A percentile compares a stretch with the other conserved stretches of the same genome.
phyloP scores from a whole-genome alignment of 2,329 filamentous ascomycete species.

The Ophiostoma fasciatum region DNA sequence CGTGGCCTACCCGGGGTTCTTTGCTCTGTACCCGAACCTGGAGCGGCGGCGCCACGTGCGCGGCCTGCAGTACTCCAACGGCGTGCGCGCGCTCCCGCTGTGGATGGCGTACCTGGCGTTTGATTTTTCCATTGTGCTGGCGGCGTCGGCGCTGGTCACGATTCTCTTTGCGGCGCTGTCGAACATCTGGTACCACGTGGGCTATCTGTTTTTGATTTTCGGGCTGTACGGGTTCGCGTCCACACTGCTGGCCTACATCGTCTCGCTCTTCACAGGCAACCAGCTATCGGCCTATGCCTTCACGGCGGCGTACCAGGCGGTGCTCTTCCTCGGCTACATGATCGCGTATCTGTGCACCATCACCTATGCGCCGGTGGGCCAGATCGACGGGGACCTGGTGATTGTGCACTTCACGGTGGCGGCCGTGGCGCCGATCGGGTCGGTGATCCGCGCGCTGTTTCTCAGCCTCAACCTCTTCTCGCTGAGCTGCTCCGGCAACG shows the following conservation, averaged over 20 bases:
- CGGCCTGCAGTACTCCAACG: slow-evolving; percentile 81
- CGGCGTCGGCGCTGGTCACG: slow-evolving; percentile 49
- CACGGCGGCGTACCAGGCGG: slow-evolving; percentile 59
- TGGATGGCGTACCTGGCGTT: slow-evolving; percentile 76
- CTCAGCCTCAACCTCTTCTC: slow-evolving; percentile 74
- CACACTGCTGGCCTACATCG: slow-evolving; percentile 60
- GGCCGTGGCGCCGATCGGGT: slow-evolving; percentile 61
- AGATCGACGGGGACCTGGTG: slow-evolving; percentile 51
- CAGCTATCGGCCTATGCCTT: slow-evolving; percentile 78
- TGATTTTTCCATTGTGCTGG: slow-evolving; percentile 61
- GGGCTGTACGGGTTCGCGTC: slow-evolving; percentile 69
- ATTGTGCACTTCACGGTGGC: slow-evolving; percentile 64
- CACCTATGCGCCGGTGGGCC: slow-evolving; percentile 56
- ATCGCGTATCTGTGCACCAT: slow-evolving; percentile 57
- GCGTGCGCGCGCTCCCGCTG: slow-evolving; percentile 64
- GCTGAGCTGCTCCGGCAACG: slow-evolving; percentile 51
- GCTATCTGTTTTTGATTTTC: slow-evolving; percentile 70
- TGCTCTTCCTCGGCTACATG: slow-evolving; percentile 56
- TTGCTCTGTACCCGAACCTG: slow-evolving; percentile 75
- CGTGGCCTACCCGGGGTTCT: slow-evolving; percentile 69
- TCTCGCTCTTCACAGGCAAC: slow-evolving; percentile 65
- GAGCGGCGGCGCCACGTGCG: slow-evolving; percentile 69
- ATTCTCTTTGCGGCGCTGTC: slow-evolving; percentile 54
- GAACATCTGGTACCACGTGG: slow-evolving; percentile 59
- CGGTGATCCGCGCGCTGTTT: slow-evolving; percentile 58